A percentile compares a stretch with the other conserved stretches of the same genome.
Conservation (phyloP, 2,329 filamentous ascomycete species). For the Raffaelea deltoideospora region DNA sequence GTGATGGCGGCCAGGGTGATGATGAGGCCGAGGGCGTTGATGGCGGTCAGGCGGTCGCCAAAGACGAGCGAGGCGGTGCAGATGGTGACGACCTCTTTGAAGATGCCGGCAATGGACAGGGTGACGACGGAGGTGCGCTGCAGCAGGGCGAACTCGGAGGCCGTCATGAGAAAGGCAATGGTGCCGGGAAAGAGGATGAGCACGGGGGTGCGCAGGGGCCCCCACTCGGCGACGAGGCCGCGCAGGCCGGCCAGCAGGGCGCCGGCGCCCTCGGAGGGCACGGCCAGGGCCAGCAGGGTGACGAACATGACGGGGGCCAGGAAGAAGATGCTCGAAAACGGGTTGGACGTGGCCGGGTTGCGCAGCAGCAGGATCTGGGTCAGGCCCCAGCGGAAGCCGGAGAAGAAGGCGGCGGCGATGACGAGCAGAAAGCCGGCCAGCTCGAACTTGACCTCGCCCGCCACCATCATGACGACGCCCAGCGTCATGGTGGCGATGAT, state of each 20-base stretch:
- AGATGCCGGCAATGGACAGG: conserved; percentile 90
- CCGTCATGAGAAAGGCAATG: conserved; percentile 92
- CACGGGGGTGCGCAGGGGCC: conserved; percentile 46
- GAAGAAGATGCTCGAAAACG: conserved; percentile 93
- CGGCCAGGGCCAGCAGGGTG: conserved; percentile 62
- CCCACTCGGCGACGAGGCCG: conserved; percentile 51
- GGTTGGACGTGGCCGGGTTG: conserved; percentile 89
- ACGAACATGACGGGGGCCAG: conserved; percentile 95
- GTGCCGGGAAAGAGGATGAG: conserved; percentile 80
- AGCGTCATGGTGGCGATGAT: conserved; percentile 87
- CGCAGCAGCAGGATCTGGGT: conserved; percentile 90
- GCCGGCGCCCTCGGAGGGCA: conserved; percentile 69
- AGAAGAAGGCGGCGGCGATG: conserved; percentile 88
- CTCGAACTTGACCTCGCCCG: conserved; percentile 83
- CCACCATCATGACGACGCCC: conserved; percentile 96
- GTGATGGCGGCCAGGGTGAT: conserved; percentile 78
- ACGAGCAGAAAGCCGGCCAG: conserved; percentile 77
- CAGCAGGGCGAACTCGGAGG: conserved; percentile 86
- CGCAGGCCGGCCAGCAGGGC: conserved; percentile 52
- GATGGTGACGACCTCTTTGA: conserved; percentile 97
- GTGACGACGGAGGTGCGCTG: conserved; percentile 94
- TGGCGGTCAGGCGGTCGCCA: conserved; percentile 68
- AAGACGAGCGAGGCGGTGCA: conserved; percentile 77
- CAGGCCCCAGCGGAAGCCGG: conserved; percentile 94
- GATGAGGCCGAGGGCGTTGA: conserved; percentile 79